A percentile compares a stretch with the other conserved stretches of the same genome.
phyloP scores from a whole-genome alignment of 2,329 filamentous ascomycete species.

The Aspergillus sp. region DNA sequence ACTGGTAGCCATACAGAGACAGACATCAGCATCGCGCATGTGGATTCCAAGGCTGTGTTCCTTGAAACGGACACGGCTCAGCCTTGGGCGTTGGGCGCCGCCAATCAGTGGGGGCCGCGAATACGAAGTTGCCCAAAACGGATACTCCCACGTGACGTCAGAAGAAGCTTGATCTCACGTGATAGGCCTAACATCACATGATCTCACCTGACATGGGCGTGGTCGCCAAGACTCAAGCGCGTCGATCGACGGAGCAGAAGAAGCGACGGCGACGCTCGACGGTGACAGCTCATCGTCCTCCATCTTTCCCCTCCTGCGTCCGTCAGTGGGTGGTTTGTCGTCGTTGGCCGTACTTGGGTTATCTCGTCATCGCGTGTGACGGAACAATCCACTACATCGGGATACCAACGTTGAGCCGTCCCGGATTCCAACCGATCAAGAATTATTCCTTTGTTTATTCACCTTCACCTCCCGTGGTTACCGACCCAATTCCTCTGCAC shows the following conservation, averaged over 20 bases:
- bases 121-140: conserved; percentile 10
- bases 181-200: conserved; percentile 7
- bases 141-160: not conserved
- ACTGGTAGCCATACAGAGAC: not conserved
- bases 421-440: conserved; percentile 1
- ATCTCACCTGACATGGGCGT: conserved; percentile 13
- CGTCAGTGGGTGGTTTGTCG: not conserved
- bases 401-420: not conserved
- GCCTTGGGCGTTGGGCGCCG: conserved; percentile 2
- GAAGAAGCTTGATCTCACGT: not conserved
- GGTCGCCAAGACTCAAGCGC: conserved; percentile 17
- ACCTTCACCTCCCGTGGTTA: not conserved
- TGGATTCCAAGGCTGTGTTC: conserved; percentile 2
- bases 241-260: conserved; percentile 7
- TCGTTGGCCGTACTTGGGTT: not conserved
- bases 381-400: not conserved
- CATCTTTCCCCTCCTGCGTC: not conserved
- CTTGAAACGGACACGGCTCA: not conserved
- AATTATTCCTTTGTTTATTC: conserved; percentile 10
- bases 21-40: not conserved
- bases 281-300: not conserved
- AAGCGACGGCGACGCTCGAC: not conserved
- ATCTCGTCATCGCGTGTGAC: not conserved
- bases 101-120: conserved; percentile 6
- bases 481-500: not conserved